Percentiles rank a stretch among this genome's conserved stretches.
These are phyloP conservation scores for Eragrostis nindensis DNA, from an alignment of 176 grass and related monocot genomes.

Conservation along the genomic window DNA sequence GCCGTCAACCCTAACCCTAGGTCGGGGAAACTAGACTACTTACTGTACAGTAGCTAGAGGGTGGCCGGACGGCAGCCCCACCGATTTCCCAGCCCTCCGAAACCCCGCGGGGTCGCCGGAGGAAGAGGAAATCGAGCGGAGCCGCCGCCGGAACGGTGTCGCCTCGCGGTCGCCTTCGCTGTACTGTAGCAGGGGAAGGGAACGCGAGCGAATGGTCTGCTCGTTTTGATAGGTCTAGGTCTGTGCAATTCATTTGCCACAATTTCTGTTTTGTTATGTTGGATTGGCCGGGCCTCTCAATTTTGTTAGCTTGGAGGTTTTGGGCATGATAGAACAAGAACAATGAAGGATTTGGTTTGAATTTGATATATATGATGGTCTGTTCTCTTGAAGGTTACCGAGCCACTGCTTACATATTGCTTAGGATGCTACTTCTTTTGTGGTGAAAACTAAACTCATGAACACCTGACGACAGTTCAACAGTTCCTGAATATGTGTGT, in stretches of 20 bases:
- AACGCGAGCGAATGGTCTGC: too few species aligned
- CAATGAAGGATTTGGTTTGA: neutral
- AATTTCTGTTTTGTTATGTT: neutral
- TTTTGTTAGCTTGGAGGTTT: neutral
- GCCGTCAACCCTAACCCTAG: too few species aligned
- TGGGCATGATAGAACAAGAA: neutral
- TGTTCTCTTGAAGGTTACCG: neutral
- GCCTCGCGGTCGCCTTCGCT: too few species aligned
- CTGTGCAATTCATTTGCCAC: neutral
- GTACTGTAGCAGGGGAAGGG: too few species aligned
- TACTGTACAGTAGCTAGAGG: too few species aligned
- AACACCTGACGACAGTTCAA: neutral
- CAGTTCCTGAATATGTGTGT: neutral
- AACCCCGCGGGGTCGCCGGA: too few species aligned
- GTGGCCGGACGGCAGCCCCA: too few species aligned
- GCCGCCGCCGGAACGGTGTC: too few species aligned
- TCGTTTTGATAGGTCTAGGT: too few species aligned
- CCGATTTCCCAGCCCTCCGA: too few species aligned
- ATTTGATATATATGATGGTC: neutral
- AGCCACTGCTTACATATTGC: neutral
- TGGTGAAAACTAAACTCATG: neutral
- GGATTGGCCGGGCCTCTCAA: conserved; percentile 1
- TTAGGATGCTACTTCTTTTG: neutral
- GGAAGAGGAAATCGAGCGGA: too few species aligned
- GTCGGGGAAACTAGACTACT: too few species aligned